Evolutionary conservation across 441 rosid genomes (phyloP).

Genomic region (Corymbia calophylla): DNA sequence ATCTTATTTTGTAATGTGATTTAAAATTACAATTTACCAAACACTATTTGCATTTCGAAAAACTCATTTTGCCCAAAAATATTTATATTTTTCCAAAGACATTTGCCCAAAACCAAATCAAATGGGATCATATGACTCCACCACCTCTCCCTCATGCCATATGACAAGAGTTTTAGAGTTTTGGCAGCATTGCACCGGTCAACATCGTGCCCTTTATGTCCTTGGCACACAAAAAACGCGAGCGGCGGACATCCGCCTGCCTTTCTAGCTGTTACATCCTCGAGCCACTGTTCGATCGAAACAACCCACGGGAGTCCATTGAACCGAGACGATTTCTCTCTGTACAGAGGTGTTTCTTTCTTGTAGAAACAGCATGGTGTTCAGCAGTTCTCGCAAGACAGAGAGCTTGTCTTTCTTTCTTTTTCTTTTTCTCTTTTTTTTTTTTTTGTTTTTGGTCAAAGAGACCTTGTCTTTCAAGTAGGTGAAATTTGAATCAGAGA

Average conservation of each 20-base stretch:
- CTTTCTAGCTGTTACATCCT: background rate
- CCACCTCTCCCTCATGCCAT: background rate
- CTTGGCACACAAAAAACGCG: background rate
- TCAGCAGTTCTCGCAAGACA: background rate
- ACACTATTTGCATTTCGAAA: no score
- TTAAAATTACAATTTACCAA: no score
- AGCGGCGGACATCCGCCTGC: background rate
- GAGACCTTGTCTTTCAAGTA: background rate
- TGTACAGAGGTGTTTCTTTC: background rate
- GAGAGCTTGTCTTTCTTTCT: background rate
- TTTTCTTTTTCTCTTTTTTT: no score
- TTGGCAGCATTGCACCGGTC: background rate
- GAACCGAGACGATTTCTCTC: background rate
- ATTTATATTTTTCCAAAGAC: no score
- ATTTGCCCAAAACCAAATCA: no score
- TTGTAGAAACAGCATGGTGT: background rate
- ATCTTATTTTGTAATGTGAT: no score
- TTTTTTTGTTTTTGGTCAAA: no score
- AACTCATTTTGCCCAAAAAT: no score
- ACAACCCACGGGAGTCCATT: no score
- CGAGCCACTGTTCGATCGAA: background rate
- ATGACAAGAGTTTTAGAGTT: background rate
- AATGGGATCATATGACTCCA: background rate
- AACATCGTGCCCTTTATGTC: background rate
- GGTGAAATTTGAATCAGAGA: background rate